These are phyloP conservation scores for Leptosphaerulina australis DNA, from an alignment of 2,329 filamentous ascomycete genomes.

Conservation along the genomic window DNA sequence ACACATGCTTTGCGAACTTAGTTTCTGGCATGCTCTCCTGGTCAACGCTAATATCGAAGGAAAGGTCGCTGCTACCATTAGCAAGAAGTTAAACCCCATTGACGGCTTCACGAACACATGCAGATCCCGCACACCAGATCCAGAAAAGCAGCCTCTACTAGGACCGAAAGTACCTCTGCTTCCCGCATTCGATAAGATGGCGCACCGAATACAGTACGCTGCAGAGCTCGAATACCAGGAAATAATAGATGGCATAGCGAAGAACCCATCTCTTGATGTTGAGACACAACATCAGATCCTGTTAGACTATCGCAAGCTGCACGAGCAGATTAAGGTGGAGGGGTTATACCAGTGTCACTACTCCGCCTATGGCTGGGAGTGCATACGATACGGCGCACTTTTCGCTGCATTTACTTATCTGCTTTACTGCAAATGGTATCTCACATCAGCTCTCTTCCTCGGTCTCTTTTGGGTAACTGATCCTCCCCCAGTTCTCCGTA, in stretches of 20 bases:
- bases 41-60: constrained; percentile 24
- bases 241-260: constrained; percentile 43
- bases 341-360: constrained; percentile 67
- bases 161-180: constrained; percentile 12
- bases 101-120: constrained; percentile 23
- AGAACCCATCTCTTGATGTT: constrained; percentile 60
- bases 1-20: constrained; percentile 7
- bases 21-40: constrained; percentile 7
- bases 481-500: neutral
- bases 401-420: constrained; percentile 57
- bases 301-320: constrained; percentile 61
- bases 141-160: constrained; percentile 32
- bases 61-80: constrained; percentile 35
- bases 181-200: constrained; percentile 24
- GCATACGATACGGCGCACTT: constrained; percentile 59
- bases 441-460: constrained; percentile 63
- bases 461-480: constrained; percentile 67
- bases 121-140: constrained; percentile 27
- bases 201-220: constrained; percentile 40
- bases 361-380: constrained; percentile 64
- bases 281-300: constrained; percentile 62
- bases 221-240: constrained; percentile 46
- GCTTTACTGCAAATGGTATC: constrained; percentile 61
- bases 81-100: constrained; percentile 32
- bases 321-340: constrained; percentile 60